A percentile compares a stretch with the other conserved stretches of the same genome.
These are phyloP conservation scores for Ophiostoma pallidulum DNA, from an alignment of 2,329 filamentous ascomycete species.

Conservation along the genomic window DNA sequence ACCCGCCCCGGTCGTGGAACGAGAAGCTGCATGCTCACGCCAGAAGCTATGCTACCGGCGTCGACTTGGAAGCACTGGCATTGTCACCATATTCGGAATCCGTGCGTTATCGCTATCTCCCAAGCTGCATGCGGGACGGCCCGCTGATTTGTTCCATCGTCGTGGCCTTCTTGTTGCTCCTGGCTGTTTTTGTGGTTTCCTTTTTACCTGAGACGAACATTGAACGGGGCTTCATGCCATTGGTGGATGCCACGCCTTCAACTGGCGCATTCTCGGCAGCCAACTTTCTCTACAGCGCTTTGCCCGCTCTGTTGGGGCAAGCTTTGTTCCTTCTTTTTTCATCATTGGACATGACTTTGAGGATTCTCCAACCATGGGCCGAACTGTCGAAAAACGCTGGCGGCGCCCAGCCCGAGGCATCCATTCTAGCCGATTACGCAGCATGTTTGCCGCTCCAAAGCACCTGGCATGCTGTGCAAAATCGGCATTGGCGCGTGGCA, in stretches of 20 bases:
- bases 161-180: constrained; percentile 49
- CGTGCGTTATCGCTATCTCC: constrained; percentile 58
- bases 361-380: constrained; percentile 60
- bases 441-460: constrained; percentile 54
- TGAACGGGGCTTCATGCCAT: constrained; percentile 60
- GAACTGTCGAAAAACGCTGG: constrained; percentile 42
- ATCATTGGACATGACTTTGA: constrained; percentile 54
- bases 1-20: background rate
- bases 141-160: constrained; percentile 57
- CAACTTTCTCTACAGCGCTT: constrained; percentile 77
- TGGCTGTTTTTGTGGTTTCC: constrained; percentile 66
- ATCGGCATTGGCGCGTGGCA: constrained; percentile 58
- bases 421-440: constrained; percentile 62
- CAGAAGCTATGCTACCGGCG: constrained; percentile 6
- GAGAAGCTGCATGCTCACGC: constrained; percentile 13
- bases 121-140: constrained; percentile 63
- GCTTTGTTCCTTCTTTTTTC: constrained; percentile 59
- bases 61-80: constrained; percentile 25
- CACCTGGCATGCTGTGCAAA: constrained; percentile 46
- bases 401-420: constrained; percentile 52
- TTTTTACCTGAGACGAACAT: constrained; percentile 63
- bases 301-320: constrained; percentile 60
- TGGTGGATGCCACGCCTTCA: constrained; percentile 51
- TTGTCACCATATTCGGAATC: constrained; percentile 38
- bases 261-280: constrained; percentile 66